These are phyloP conservation scores for Yueomyces sp. DNA, from an alignment of 1,139 yeast genomes.

Conservation along the genomic window DNA sequence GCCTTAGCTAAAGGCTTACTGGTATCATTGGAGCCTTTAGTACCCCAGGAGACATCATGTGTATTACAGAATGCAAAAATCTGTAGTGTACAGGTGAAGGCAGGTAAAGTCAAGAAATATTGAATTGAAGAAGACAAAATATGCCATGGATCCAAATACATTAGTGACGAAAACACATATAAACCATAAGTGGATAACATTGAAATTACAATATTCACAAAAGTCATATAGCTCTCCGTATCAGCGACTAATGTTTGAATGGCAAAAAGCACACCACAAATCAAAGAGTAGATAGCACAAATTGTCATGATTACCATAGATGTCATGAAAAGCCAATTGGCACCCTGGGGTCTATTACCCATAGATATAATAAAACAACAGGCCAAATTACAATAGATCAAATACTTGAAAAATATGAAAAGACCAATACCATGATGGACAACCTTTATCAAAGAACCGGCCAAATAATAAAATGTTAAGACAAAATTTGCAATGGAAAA, in stretches of 20 bases:
- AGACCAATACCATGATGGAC: slow-evolving; percentile 66
- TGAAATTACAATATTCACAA: slow-evolving; percentile 74
- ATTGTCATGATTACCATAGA: slow-evolving; percentile 61
- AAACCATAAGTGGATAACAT: slow-evolving; percentile 86
- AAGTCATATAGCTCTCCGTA: slow-evolving; percentile 32
- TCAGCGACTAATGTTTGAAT: slow-evolving; percentile 37
- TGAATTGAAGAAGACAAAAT: slow-evolving; percentile 72
- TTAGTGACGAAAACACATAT: slow-evolving; percentile 62
- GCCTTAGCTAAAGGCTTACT: slow-evolving; percentile 56
- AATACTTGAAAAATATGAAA: slow-evolving; percentile 73
- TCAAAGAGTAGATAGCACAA: slow-evolving; percentile 71
- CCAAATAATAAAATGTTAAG: slow-evolving; percentile 81
- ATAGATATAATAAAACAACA: slow-evolving; percentile 82
- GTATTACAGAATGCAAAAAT: slow-evolving; percentile 92
- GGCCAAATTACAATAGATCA: slow-evolving; percentile 67
- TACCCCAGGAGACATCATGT: slow-evolving; percentile 96
- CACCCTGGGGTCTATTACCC: slow-evolving; percentile 94
- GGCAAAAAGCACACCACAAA: slow-evolving; percentile 76
- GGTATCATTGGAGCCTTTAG: slow-evolving; percentile 79
- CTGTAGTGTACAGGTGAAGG: slow-evolving; percentile 81
- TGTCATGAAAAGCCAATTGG: slow-evolving; percentile 56
- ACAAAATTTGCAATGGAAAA: slow-evolving; percentile 86
- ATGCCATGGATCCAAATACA: slow-evolving; percentile 93
- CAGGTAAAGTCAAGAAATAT: slow-evolving; percentile 80
- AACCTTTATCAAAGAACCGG: slow-evolving; percentile 58